Conservation (phyloP, 2,329 filamentous ascomycete genomes). For the Talaromyces rugulosus region DNA sequence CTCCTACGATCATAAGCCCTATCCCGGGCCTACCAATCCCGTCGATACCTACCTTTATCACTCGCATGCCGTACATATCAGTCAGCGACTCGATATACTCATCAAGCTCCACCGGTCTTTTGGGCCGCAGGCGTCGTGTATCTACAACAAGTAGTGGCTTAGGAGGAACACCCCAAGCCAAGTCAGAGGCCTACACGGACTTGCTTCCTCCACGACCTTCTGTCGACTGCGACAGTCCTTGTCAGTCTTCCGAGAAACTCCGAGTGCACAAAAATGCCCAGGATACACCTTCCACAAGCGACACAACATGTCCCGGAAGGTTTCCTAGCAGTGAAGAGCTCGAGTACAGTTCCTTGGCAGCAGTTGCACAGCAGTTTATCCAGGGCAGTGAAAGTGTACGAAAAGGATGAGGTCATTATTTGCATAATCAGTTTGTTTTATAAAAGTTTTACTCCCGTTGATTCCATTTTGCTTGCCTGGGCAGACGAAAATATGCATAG, state of each 20-base stretch:
- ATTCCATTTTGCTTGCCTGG: not conserved
- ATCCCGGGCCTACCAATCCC: conserved; percentile 3
- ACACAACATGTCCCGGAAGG: not conserved
- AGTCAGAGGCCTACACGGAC: conserved; percentile 2
- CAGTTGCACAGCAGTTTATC: conserved; percentile 3
- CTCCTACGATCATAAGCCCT: not conserved
- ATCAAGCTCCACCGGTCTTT: conserved; percentile 13
- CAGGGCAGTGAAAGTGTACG: not conserved
- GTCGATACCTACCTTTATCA: conserved; percentile 3
- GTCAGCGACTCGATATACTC: conserved; percentile 21
- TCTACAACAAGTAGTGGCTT: not conserved
- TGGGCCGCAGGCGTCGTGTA: not conserved
- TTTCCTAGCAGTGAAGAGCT: not conserved
- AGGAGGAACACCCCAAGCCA: conserved; percentile 9
- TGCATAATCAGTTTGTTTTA: not conserved
- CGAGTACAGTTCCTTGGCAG: not conserved
- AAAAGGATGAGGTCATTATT: not conserved
- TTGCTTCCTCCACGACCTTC: conserved; percentile 4
- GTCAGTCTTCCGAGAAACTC: not conserved
- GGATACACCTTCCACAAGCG: not conserved
- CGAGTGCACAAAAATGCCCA: not conserved
- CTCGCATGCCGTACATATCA: conserved; percentile 11
- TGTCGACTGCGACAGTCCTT: not conserved
- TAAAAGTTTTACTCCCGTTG: not conserved
- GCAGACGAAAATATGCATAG: not conserved